Base-by-base conservation (phyloP, 2,329 filamentous ascomycete species). In the Cryoendolithus antarcticus region DNA sequence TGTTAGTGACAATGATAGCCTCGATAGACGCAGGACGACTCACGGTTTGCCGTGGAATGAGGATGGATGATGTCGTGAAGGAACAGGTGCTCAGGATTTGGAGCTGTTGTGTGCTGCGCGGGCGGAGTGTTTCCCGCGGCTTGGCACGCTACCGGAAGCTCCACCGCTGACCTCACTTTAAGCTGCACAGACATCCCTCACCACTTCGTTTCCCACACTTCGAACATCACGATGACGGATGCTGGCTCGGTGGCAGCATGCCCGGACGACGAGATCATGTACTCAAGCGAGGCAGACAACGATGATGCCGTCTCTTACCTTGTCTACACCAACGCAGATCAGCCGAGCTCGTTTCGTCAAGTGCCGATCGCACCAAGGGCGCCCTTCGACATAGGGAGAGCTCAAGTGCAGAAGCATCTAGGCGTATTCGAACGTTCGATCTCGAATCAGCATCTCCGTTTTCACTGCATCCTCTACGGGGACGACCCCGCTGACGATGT, bases 391-490 rank as follows among this genome's bases (percentile, higher is more conserved):
- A 42, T 62, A 32, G 59, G 59, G 9, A 49, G 59, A 11, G 32
- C 44, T 11, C 21, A 49, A 6, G 43, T 61, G 24, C 34, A 47
- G 12, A 32, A 48, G 6, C 24, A 37, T 7, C 44, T 58, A 12
- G 44, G 39, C 9, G 40, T 54, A 3, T 37, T 53, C 15, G 58
- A 61, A 24, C 44, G 43, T 13, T 56, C 53, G 29, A 62, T 71
- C 11, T 70, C 67, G 10, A 63, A 61, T 28, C 56, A 59, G 38
- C 67, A 71, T 53, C 46, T 70, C 10, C 58, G 58, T 13, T 54
- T 70, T 32, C 64, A 66, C 44, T 67, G 64, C 46, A 58, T 70
- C 35, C 39, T 66, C 1, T 70, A 64, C 41, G 66, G 66, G 28
- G 55, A 63, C 39, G 50, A 59, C 19, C 49, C 51, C 9, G 40